phyloP scores from a whole-genome alignment of 179 eudicot genomes.

The Spergularia azorica region DNA sequence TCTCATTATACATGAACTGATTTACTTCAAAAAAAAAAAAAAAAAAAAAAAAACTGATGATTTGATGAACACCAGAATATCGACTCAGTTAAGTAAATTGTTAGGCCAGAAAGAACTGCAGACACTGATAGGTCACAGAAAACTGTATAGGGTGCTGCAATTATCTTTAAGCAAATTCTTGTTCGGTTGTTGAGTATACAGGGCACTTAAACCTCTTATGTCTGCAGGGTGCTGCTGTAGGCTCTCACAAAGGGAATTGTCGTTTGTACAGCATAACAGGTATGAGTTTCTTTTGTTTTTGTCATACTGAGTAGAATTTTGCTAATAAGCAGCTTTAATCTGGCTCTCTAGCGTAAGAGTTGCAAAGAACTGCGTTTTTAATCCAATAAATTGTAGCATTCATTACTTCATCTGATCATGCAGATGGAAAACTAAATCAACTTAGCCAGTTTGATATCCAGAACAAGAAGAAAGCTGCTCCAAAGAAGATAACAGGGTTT shows the following conservation, averaged over 20 bases:
- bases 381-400: neutral
- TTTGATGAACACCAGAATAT: no score
- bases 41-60: no score
- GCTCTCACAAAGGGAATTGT: conserved; percentile 78
- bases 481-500: conserved; percentile 79
- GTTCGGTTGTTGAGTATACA: neutral
- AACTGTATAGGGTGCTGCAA: no score
- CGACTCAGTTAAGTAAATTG: no score
- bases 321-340: no score
- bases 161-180: no score
- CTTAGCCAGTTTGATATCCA: conserved; percentile 56
- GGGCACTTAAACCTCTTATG: neutral
- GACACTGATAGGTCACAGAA: no score
- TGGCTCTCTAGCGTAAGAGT: no score
- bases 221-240: conserved; percentile 74
- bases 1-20: no score
- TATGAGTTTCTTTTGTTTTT: conserved; percentile 28
- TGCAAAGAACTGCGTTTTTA: neutral
- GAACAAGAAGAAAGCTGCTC: conserved; percentile 54
- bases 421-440: conserved; percentile 65
- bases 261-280: conserved; percentile 67
- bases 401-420: neutral
- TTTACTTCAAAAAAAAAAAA: no score
- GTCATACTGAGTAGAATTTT: neutral
- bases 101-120: no score